Evolutionary conservation across 2,329 filamentous ascomycete species (phyloP).

Genomic region (Ceratocystis eucalypticola): DNA sequence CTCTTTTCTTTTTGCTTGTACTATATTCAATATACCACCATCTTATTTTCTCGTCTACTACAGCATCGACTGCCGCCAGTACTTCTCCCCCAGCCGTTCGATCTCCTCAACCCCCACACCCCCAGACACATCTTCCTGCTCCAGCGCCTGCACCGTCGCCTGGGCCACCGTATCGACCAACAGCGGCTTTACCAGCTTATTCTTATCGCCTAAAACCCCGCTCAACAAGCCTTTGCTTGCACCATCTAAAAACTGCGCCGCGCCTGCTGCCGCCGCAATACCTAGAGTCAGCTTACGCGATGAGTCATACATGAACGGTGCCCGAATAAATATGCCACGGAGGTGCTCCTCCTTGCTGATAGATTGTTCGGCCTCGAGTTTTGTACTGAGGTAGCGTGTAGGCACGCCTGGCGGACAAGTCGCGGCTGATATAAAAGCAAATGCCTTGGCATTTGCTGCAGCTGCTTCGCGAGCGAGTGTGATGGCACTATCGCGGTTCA

Average conservation of each 20-base stretch:
- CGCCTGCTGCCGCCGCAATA: constrained; percentile 62
- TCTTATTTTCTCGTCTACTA: constrained; percentile 31
- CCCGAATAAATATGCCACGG: constrained; percentile 68
- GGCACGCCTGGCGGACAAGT: constrained; percentile 77
- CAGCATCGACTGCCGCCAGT: constrained; percentile 84
- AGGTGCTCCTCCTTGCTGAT: constrained; percentile 43
- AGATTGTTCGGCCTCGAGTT: constrained; percentile 72
- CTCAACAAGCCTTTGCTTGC: constrained; percentile 63
- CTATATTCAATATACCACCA: not conserved
- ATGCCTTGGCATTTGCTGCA: constrained; percentile 49
- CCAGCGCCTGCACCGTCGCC: constrained; percentile 76
- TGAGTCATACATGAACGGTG: constrained; percentile 80
- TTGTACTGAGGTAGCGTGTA: constrained; percentile 74
- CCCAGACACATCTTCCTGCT: constrained; percentile 58
- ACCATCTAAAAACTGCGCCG: constrained; percentile 63
- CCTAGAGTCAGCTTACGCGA: constrained; percentile 72
- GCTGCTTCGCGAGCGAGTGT: constrained; percentile 66
- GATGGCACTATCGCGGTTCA: constrained; percentile 87
- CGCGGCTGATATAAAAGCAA: constrained; percentile 81
- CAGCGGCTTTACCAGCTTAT: constrained; percentile 63
- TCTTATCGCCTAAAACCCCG: constrained; percentile 59
- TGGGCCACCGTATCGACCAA: constrained; percentile 79
- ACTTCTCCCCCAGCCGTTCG: constrained; percentile 63
- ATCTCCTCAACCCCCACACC: constrained; percentile 68
- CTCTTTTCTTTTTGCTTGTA: not conserved